Base-by-base conservation (phyloP, 2,329 filamentous ascomycete species). In the Fusarium nygamai region DNA sequence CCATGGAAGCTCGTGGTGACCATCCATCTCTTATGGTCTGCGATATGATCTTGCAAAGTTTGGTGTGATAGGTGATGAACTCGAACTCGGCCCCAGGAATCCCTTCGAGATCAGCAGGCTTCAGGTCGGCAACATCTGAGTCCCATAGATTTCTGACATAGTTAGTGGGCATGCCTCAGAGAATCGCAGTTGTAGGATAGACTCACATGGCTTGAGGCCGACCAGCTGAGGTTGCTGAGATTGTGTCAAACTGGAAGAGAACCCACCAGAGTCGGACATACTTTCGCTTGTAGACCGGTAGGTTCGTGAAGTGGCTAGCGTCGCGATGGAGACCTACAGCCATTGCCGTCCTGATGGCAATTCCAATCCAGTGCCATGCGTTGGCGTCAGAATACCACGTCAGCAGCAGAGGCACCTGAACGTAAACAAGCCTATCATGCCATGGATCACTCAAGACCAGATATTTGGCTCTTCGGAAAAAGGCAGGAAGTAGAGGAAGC, bases 301-400 rank as follows among this genome's bases (percentile, higher is more conserved):
- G 41, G 34, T 53, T 68, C 16, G 20, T 61, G 5, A 64, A 68
- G 16, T 68, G 64, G 17, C 47, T 68, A 2, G 47, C 46, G 9
- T 68, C 65, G 1, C 65, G 54, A n/a, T 68, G 65, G 3, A 68
- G 12, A 6, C 64, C 65, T 8, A 68, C 11, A 4, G 65, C 65
- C 64, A 68, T 68, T 7, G 65, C 65, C 10, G 65, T 68, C 33
- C 65, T 61, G 0, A 24, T 62, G 2, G 65, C 64, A 29, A 68
- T 61, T 5, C 65, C 65, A 34, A 68, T 68, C 65, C 65, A 68
- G n/a, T 68, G 39, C 65, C 65, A 68, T 5, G 65, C 54, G 17
- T 68, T 62, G 6, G 41, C 54, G 4, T 68, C 65, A 10, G 64
- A 62, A 54, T 68, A 54, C 65, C 65, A 68, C 4, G 65, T 68